These are phyloP conservation scores for Mortierella sp. DNA, from an alignment of 371 early-diverging fungal species.

Conservation along the genomic window DNA sequence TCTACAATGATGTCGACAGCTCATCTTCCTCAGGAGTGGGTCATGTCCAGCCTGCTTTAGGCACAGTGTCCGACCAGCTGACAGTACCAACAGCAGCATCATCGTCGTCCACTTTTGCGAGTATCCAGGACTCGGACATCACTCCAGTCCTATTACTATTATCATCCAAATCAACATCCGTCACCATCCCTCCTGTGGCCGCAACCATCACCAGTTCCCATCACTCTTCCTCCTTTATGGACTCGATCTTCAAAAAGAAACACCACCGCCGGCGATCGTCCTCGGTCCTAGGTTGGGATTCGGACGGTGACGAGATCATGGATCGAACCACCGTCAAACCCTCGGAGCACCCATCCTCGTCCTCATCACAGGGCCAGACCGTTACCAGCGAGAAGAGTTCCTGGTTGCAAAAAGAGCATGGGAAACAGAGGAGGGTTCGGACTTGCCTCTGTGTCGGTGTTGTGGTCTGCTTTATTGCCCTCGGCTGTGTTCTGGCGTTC, in stretches of 20 bases:
- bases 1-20: background rate
- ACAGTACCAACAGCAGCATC: background rate
- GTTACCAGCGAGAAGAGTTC: slow-evolving; percentile 27
- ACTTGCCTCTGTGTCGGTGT: slow-evolving; percentile 40
- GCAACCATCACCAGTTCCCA: slow-evolving; percentile 26
- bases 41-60: background rate
- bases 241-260: slow-evolving; percentile 61
- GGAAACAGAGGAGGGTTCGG: slow-evolving; percentile 31
- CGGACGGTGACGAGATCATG: slow-evolving; percentile 33
- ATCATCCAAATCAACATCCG: background rate
- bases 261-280: slow-evolving; percentile 11
- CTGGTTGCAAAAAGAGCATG: slow-evolving; percentile 34
- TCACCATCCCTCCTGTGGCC: slow-evolving; percentile 11
- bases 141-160: background rate
- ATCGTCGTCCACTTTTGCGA: too few relatives aligned
- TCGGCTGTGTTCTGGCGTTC: slow-evolving; percentile 29
- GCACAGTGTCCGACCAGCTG: background rate
- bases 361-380: background rate
- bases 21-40: background rate
- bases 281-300: slow-evolving; percentile 42
- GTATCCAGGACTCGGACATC: background rate
- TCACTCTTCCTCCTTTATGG: slow-evolving; percentile 57
- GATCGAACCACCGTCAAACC: slow-evolving; percentile 3
- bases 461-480: slow-evolving; percentile 35
- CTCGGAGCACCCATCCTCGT: background rate